Conservation (phyloP, 176 grass and related monocot genomes). For the Bothriochloa decipiens region DNA sequence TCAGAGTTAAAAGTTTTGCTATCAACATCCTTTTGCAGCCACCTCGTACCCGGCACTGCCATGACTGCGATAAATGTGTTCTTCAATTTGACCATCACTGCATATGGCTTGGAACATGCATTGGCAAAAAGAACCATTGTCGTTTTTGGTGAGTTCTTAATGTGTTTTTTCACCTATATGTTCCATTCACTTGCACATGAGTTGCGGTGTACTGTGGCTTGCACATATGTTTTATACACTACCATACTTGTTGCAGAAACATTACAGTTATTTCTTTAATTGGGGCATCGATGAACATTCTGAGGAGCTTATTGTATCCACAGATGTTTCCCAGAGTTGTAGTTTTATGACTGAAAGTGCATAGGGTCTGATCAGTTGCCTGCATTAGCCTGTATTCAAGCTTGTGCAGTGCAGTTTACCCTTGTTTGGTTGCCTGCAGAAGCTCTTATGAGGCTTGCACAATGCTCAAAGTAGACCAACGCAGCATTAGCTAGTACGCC, state of each 20-base stretch:
- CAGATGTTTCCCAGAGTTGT: background rate
- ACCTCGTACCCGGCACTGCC: slow-evolving; percentile 87
- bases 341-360: background rate
- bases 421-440: background rate
- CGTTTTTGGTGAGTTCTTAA: slow-evolving; percentile 80
- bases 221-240: background rate
- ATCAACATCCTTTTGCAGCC: slow-evolving; percentile 64
- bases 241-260: slow-evolving; percentile 23
- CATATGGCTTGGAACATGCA: slow-evolving; percentile 95
- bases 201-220: background rate
- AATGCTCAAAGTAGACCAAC: background rate
- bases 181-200: slow-evolving; percentile 16
- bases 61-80: slow-evolving; percentile 97
- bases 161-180: slow-evolving; percentile 7
- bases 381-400: background rate
- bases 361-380: background rate
- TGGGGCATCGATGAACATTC: slow-evolving; percentile 8
- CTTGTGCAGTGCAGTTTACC: background rate
- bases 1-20: slow-evolving; percentile 40
- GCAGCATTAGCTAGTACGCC: background rate
- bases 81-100: slow-evolving; percentile 99
- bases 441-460: too few relatives aligned
- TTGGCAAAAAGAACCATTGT: slow-evolving; percentile 92
- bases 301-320: slow-evolving; percentile 27
- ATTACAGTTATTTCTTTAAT: slow-evolving; percentile 35